Percentiles rank a stretch among this genome's conserved stretches.
phyloP scores from a whole-genome alignment of 257 asterid species.

The Nicotiana benthamiana region DNA sequence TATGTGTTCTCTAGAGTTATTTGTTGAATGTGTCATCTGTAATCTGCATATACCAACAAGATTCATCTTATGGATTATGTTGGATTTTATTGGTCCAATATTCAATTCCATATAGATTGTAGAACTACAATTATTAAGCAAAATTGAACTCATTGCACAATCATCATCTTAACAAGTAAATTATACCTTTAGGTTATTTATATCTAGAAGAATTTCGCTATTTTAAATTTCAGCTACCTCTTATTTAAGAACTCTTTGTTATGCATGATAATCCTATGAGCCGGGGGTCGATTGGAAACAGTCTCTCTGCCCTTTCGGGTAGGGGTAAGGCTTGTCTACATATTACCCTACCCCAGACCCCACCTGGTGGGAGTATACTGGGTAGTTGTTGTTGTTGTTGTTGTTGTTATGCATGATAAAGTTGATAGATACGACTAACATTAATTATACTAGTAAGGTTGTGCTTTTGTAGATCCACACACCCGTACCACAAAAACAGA shows the following conservation, averaged over 20 bases:
- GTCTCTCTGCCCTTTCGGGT: too few relatives aligned
- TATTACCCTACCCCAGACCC: too few relatives aligned
- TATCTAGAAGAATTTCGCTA: not conserved
- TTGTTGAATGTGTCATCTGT: not conserved
- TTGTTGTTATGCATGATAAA: not conserved
- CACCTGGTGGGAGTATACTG: too few relatives aligned
- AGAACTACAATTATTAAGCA: not conserved
- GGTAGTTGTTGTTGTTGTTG: too few relatives aligned
- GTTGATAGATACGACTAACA: not conserved
- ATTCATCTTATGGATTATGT: not conserved
- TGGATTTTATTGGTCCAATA: not conserved
- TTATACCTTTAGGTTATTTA: not conserved
- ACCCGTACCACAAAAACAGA: not conserved
- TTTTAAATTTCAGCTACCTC: not conserved
- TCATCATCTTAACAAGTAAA: not conserved
- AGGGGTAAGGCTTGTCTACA: too few relatives aligned
- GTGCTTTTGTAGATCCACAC: not conserved
- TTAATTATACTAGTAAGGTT: not conserved
- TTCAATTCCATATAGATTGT: not conserved
- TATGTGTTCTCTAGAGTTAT: not conserved
- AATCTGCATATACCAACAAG: not conserved
- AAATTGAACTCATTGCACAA: not conserved
- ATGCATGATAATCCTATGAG: not conserved
- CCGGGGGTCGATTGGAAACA: too few relatives aligned
- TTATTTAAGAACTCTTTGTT: constrained; percentile 2